Base-by-base conservation (phyloP, 345 rosid genomes). In the Angophora floribunda region DNA sequence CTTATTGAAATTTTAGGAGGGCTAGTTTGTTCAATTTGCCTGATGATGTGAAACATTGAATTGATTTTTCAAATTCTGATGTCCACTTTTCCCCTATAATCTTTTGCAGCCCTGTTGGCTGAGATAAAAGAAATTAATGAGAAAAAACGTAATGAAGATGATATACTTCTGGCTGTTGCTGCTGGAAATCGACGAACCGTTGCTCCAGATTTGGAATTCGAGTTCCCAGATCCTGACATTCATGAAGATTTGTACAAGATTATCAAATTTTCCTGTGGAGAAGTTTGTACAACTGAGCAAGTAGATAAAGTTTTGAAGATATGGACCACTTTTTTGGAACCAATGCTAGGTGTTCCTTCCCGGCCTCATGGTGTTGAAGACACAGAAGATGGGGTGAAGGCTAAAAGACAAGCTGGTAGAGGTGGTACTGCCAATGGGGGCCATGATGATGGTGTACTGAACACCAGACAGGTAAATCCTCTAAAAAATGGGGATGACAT, bases 241-340 rank as follows among this genome's bases (percentile, higher is more conserved):
- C 99, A 98, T 78, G 99, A 97, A 92, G 98, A 98, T 93, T 87
- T 98, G 51, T 97, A 95, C 92, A 99, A 96, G 94, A 98, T 98
- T 84, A 93, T 98, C 89, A 97, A 97, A 92, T 97, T 94, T 93
- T 97, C 99, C 17, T 96, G 98, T 87, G 98, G 94, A 88, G 98
- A 98, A 93, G 96, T 97, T 93, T 97, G 99, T 92, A 91, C 99
- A 89, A 89, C 94, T 30, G 99, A 98, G 87, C 98, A 96, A 93
- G 89, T 95, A 88, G 98, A 96, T 90, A 95, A 96, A 92, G 96
- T 97, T 85, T 94, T 97, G 95, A 97, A 94, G 90, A 92, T 98
- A 75, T 98, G 99, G 99, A 97, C 96, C 86, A 95, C 96, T n/a
- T 96, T 98, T 91, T 89, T 98, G 92, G 99, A 97, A 88, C 99